Percentiles rank a stretch among this genome's conserved stretches.
These are phyloP conservation scores for Setaria viridis DNA, from an alignment of 202 grass and related monocot species.

Conservation along the genomic window DNA sequence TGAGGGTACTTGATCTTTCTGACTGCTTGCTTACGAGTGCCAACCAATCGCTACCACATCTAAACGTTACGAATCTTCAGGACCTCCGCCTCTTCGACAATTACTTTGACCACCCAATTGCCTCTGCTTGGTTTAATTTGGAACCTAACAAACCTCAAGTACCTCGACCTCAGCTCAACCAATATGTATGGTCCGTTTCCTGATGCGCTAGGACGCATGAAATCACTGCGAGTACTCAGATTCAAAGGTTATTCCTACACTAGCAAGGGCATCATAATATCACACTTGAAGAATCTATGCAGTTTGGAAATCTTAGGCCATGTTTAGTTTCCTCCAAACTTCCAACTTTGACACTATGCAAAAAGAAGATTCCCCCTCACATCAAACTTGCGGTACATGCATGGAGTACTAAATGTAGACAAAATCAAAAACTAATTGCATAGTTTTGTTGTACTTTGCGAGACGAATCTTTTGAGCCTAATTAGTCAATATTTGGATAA, in stretches of 20 bases:
- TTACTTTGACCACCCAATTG: not conserved
- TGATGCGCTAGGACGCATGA: not conserved
- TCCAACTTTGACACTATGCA: no score
- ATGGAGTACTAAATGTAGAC: no score
- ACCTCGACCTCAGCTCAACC: not conserved
- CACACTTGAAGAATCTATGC: not conserved
- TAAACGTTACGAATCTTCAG: not conserved
- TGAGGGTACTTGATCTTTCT: not conserved
- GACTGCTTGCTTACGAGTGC: not conserved
- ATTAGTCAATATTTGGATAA: no score
- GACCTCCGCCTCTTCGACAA: not conserved
- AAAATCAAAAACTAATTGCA: no score
- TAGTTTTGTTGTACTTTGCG: no score
- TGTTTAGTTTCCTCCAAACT: no score
- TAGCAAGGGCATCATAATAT: no score
- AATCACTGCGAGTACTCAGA: not conserved
- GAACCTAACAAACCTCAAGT: constrained; percentile 1
- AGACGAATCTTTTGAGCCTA: no score
- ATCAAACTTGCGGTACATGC: no score
- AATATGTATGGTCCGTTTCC: not conserved
- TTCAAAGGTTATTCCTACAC: not conserved
- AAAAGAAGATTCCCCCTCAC: no score
- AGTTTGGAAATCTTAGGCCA: not conserved
- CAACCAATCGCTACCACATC: not conserved
- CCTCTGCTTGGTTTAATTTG: not conserved